phyloP scores from a whole-genome alignment of 352 stramenopile genomes.

The Globisporangium acanthophoron region DNA sequence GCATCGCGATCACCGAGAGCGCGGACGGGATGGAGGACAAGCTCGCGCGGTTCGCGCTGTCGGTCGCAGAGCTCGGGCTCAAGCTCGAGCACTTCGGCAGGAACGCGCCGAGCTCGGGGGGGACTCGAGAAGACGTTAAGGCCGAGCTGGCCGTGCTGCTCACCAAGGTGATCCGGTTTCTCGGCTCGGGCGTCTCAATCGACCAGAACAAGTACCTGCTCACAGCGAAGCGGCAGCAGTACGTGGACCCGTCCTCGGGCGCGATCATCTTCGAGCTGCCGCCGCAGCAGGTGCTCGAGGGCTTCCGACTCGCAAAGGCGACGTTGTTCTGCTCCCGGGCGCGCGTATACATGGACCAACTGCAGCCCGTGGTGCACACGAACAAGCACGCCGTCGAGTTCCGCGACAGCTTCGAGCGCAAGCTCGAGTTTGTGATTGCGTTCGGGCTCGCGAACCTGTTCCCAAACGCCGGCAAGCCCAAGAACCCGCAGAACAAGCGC shows the following conservation, averaged over 20 bases:
- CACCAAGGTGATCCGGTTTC: conserved; percentile 50
- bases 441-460: conserved; percentile 65
- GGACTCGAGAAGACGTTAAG: conserved; percentile 17
- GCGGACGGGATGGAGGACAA: conserved; percentile 57
- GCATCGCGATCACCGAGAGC: conserved; percentile 50
- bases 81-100: conserved; percentile 52
- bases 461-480: conserved; percentile 33
- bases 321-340: conserved; percentile 33
- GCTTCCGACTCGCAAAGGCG: conserved; percentile 41
- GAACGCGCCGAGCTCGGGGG: conserved; percentile 6
- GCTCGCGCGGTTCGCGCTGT: conserved; percentile 35
- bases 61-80: conserved; percentile 37
- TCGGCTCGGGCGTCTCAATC: conserved; percentile 46
- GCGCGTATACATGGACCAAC: conserved; percentile 37
- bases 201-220: conserved; percentile 67
- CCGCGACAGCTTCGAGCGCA: conserved; percentile 39
- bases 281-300: conserved; percentile 38
- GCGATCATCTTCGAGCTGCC: conserved; percentile 38
- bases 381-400: conserved; percentile 36
- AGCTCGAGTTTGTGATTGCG: conserved; percentile 42
- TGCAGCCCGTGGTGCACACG: conserved; percentile 32
- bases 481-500: conserved; percentile 22
- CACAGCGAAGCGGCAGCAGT: conserved; percentile 20
- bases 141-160: conserved; percentile 38
- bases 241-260: conserved; percentile 28